phyloP scores from a whole-genome alignment of 2,329 filamentous ascomycete species.

The Chalaropsis thielavioides region DNA sequence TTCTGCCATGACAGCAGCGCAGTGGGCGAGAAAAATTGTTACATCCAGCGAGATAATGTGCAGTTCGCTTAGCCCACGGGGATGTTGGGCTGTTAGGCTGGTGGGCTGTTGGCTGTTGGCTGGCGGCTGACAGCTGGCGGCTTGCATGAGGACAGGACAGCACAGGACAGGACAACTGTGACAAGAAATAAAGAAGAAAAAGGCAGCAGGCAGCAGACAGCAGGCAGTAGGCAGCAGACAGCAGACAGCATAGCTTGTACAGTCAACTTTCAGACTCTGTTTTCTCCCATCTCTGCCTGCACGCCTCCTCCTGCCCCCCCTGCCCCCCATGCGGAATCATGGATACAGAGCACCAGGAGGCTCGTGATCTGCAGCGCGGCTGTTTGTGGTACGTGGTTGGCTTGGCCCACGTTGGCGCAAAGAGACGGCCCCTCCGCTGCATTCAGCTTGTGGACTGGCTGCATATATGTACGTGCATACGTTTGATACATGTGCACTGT shows the following conservation, averaged over 20 bases:
- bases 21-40: neutral
- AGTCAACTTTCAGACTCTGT: too few species aligned
- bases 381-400: constrained; percentile 5
- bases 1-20: neutral
- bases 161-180: neutral
- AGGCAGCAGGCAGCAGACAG: too few species aligned
- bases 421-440: neutral
- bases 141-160: neutral
- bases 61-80: neutral
- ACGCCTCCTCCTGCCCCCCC: too few species aligned
- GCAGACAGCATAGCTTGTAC: too few species aligned
- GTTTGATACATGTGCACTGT: neutral
- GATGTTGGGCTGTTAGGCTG: neutral
- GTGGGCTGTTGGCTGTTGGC: neutral
- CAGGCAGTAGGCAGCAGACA: too few species aligned
- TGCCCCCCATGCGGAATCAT: neutral
- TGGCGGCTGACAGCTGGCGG: neutral
- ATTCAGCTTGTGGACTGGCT: neutral
- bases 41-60: neutral
- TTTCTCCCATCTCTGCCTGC: too few species aligned
- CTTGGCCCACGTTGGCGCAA: neutral
- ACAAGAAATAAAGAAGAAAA: neutral
- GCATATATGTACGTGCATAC: neutral
- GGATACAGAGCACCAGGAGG: neutral
- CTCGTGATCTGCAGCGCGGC: neutral